A percentile compares a stretch with the other conserved stretches of the same genome.
Evolutionary conservation across 2,329 filamentous ascomycete genomes (phyloP).

Genomic region (Fusarium sp.): DNA sequence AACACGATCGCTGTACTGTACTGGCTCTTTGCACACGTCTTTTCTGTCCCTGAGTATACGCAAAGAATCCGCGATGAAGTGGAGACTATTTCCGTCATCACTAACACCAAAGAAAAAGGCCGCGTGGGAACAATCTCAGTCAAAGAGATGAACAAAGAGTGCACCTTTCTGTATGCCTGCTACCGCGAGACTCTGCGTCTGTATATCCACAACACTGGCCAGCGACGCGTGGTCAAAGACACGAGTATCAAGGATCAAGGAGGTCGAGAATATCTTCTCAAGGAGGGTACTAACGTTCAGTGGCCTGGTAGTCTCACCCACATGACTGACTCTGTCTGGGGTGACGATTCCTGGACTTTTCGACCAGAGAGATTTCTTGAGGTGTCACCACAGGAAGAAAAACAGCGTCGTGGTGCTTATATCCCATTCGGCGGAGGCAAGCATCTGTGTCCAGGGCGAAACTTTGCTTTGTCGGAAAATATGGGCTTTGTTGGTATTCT

Average conservation of each 20-base stretch:
- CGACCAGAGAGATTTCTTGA: constrained; percentile 1
- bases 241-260: constrained; percentile 2
- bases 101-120: background rate
- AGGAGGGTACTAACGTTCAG: constrained; percentile 12
- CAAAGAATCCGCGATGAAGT: constrained; percentile 2
- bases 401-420: constrained; percentile 1
- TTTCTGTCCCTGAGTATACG: constrained; percentile 1
- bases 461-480: constrained; percentile 11
- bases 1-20: constrained; percentile 18
- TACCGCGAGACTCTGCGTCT: constrained; percentile 12
- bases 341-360: background rate
- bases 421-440: constrained; percentile 23
- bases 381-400: background rate
- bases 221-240: constrained; percentile 6
- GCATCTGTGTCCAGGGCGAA: constrained; percentile 13
- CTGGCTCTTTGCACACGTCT: constrained; percentile 16
- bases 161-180: constrained; percentile 4
- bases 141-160: background rate
- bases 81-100: background rate
- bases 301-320: constrained; percentile 9
- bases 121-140: background rate
- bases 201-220: background rate
- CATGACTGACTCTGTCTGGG: constrained; percentile 4
- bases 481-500: constrained; percentile 8
- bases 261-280: constrained; percentile 13